A percentile compares a stretch with the other conserved stretches of the same genome.
These are phyloP conservation scores for Oemleria cerasiformis DNA, from an alignment of 306 rosid species.

Conservation along the genomic window DNA sequence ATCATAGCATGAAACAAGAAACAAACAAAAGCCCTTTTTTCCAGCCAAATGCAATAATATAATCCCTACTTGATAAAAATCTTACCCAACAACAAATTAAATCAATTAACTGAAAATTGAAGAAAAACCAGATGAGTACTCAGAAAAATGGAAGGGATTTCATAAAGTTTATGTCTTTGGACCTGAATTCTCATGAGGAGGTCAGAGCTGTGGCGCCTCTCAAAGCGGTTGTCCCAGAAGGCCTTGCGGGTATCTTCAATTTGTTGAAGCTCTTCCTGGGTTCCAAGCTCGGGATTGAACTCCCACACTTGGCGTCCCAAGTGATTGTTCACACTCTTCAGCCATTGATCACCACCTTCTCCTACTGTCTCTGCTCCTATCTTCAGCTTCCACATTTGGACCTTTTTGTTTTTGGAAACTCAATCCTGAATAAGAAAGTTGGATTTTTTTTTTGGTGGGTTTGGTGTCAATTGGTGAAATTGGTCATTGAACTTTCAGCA, in stretches of 20 bases:
- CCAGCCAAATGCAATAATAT: background rate
- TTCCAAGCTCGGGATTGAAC: constrained; percentile 33
- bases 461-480: background rate
- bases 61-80: background rate
- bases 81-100: background rate
- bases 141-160: background rate
- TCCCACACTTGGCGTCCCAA: constrained; percentile 44
- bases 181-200: constrained; percentile 43
- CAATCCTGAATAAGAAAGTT: background rate
- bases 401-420: background rate
- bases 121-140: background rate
- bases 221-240: constrained; percentile 32
- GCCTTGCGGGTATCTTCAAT: constrained; percentile 29
- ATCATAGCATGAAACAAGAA: background rate
- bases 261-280: constrained; percentile 33
- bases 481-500: background rate
- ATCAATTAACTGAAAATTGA: background rate
- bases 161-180: background rate
- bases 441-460: background rate
- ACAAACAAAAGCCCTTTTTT: background rate
- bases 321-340: constrained; percentile 30
- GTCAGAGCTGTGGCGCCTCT: constrained; percentile 38
- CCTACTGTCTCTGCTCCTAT: constrained; percentile 27
- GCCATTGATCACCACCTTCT: constrained; percentile 17
- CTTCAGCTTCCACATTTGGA: constrained; percentile 42